Conservation (phyloP, 345 rosid species). For the Euphorbia peplus region DNA sequence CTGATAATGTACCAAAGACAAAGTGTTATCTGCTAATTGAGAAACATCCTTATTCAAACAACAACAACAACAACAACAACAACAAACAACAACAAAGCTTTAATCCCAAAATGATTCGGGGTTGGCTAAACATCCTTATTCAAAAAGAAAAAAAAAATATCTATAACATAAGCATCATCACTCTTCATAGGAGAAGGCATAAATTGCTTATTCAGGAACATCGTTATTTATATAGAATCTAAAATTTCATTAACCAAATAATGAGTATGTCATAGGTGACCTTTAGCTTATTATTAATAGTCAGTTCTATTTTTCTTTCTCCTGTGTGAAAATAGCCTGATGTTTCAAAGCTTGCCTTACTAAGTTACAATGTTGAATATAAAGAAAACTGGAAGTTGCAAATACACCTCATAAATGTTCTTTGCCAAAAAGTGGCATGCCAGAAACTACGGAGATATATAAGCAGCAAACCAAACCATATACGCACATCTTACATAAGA, state of each 20-base stretch:
- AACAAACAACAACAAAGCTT: no score
- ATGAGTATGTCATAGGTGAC: not conserved
- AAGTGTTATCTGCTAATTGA: conserved; percentile 26
- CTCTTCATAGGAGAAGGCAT: not conserved
- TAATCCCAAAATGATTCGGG: no score
- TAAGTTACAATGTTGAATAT: not conserved
- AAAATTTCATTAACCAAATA: conserved; percentile 17
- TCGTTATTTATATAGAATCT: conserved; percentile 14
- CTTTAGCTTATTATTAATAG: not conserved
- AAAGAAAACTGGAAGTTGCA: not conserved
- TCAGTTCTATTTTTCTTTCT: not conserved
- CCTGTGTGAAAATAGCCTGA: not conserved
- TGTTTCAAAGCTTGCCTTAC: not conserved
- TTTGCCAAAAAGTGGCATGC: not conserved
- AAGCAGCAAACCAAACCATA: not conserved
- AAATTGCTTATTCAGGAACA: conserved; percentile 21
- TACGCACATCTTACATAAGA: not conserved
- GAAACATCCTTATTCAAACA: conserved; percentile 15
- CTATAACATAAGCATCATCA: not conserved
- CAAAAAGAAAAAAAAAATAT: no score
- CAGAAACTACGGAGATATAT: conserved; percentile 1
- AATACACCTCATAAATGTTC: not conserved
- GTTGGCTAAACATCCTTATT: no score
- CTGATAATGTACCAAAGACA: conserved; percentile 46
- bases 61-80: not conserved